Conservation (phyloP, 805 yeast genomes). For the Scheffersomyces amazonensis region DNA sequence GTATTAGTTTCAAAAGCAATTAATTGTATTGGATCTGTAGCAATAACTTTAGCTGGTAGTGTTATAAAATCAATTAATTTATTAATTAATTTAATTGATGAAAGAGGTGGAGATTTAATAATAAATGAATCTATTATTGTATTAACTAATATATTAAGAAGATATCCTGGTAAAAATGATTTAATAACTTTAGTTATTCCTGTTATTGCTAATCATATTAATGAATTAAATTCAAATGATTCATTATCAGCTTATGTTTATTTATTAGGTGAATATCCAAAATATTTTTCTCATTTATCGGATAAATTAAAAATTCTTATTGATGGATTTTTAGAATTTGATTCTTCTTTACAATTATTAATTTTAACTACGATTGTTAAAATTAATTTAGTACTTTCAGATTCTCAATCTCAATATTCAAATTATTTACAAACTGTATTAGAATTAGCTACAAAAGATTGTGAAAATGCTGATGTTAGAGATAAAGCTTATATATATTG, state of each 20-base stretch:
- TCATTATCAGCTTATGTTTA: constrained; percentile 62
- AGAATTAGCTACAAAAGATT: constrained; percentile 58
- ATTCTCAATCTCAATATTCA: constrained; percentile 22
- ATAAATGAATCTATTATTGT: constrained; percentile 60
- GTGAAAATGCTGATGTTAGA: constrained; percentile 74
- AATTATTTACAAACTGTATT: constrained; percentile 54
- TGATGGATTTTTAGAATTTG: constrained; percentile 55
- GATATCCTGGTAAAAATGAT: constrained; percentile 53
- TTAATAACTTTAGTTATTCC: constrained; percentile 53
- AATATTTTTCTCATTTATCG: constrained; percentile 53
- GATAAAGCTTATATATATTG: constrained; percentile 79
- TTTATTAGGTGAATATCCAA: constrained; percentile 70
- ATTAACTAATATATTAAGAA: constrained; percentile 63
- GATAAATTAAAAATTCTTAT: constrained; percentile 45
- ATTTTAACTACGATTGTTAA: constrained; percentile 63
- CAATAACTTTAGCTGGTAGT: constrained; percentile 56
- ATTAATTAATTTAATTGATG: constrained; percentile 57
- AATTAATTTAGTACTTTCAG: constrained; percentile 30
- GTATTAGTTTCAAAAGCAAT: constrained; percentile 69
- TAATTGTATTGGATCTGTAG: constrained; percentile 67
- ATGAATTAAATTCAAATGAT: constrained; percentile 46
- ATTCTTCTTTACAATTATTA: constrained; percentile 57
- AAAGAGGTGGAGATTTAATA: constrained; percentile 59
- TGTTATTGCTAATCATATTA: constrained; percentile 47
- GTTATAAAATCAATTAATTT: constrained; percentile 59